These are phyloP conservation scores for Volvox reticuliferus DNA, from an alignment of 139 green algal species.

Conservation along the genomic window DNA sequence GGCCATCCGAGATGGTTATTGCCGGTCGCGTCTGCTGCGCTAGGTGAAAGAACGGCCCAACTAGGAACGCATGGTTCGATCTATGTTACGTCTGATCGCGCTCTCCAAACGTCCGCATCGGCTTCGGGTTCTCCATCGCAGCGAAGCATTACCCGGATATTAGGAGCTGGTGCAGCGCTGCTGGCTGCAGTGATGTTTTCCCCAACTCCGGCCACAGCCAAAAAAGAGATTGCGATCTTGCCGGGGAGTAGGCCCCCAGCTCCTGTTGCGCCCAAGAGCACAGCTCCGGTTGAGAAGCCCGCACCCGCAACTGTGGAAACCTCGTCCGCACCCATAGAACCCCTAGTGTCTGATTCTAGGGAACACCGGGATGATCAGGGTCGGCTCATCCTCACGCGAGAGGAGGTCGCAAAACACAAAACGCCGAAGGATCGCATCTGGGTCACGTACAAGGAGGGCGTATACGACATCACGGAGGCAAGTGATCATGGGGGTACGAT, in stretches of 20 bases:
- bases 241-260: not conserved
- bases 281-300: not conserved
- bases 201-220: not conserved
- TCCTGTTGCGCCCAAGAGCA: not conserved
- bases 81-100: not conserved
- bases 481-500: not conserved
- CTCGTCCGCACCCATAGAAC: too few species aligned
- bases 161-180: conserved; percentile 27
- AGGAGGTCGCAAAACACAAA: conserved; percentile 87
- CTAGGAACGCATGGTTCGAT: not conserved
- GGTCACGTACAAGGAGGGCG: conserved; percentile 86
- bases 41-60: not conserved
- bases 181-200: not conserved
- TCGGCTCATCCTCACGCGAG: conserved; percentile 17
- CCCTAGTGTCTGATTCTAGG: too few species aligned
- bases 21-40: not conserved
- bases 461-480: conserved; percentile 92
- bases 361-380: conserved; percentile 10
- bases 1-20: not conserved
- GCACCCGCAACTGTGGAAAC: not conserved
- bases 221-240: conserved; percentile 11
- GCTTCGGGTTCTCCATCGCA: not conserved
- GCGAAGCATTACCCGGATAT: not conserved
- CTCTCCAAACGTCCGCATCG: not conserved
- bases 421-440: conserved; percentile 79